Base-by-base conservation (phyloP, 805 yeast genomes). In the Starmerella potacharoeniae region DNA sequence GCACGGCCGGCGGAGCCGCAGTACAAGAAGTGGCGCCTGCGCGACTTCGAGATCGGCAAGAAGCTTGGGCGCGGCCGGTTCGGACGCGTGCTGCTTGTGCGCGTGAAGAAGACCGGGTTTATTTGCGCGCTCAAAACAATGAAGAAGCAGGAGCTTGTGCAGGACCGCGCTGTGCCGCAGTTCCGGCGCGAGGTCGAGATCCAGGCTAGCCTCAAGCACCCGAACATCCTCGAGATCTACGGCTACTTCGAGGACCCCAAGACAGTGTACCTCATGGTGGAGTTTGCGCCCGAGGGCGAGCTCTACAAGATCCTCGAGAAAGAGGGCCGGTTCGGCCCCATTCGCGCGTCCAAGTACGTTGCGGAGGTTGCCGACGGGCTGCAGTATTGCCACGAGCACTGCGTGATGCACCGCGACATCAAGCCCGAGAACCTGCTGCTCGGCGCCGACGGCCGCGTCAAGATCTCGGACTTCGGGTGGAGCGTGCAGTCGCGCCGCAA, bases 391-490 rank as follows among this genome's bases (percentile, higher is more conserved):
- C 97, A 91, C 68, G 71, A 77, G 37, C 86, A 83, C 63, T 80
- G 83, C 60, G 81, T 93, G 45, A 85, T 91, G 31, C 98, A 91
- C 66, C 76, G 97, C 57, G 98, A 91, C 66, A 80, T 91, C 60
- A 91, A 91, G 68, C 97, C 97, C 0, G 97, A 93, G 66, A 91
- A 91, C 64, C 85, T 91, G 50, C 70, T 91, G 44, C 72, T 91
- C 10, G 77, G 82, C 57, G 80, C 86, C 65, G 86, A 89, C 59
- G 78, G 78, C 29, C 36, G 34, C 10, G 75, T 91, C 53, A 91
- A 90, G 67, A 75, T 91, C 40, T 84, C 96, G 17, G 98, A 91
- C 70, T 91, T 93, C 67, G 98, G 98, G 13, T 91, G 97, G 97
- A 84, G 95, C 54, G 91, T 90, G 3, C 81, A 81, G 61, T 77